Percentiles rank a stretch among this genome's conserved stretches.
Conservation (phyloP, 2,329 filamentous ascomycete species). For the Sporothrix protearum region DNA sequence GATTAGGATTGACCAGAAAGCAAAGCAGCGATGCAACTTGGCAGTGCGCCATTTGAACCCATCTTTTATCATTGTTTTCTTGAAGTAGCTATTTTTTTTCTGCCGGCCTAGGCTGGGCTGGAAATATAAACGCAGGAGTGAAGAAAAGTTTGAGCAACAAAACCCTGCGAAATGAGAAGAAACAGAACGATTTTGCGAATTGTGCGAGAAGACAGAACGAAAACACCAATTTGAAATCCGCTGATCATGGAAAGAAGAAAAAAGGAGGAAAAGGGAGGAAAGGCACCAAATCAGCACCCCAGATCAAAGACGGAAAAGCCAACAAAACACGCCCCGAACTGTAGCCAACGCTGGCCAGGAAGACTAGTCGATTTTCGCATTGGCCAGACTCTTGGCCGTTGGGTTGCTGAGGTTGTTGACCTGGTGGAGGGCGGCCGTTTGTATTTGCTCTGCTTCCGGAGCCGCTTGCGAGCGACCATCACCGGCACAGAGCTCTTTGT, state of each 20-base stretch:
- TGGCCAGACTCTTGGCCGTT: slow-evolving; percentile 61
- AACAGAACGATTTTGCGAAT: neutral
- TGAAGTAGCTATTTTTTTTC: neutral
- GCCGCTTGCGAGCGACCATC: slow-evolving; percentile 91
- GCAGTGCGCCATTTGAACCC: neutral
- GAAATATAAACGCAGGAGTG: neutral
- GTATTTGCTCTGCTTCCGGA: slow-evolving; percentile 82
- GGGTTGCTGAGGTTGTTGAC: slow-evolving; percentile 79
- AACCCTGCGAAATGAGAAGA: neutral
- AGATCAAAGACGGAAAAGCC: neutral
- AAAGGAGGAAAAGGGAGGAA: neutral
- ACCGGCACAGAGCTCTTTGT: slow-evolving; percentile 95
- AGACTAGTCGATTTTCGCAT: slow-evolving; percentile 69
- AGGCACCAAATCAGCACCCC: neutral
- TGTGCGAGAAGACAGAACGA: neutral
- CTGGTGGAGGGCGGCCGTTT: slow-evolving; percentile 67
- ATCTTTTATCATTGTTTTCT: neutral
- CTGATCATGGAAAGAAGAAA: neutral
- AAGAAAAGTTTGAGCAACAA: neutral
- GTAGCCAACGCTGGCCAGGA: neutral
- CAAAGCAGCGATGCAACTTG: neutral
- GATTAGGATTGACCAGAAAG: neutral
- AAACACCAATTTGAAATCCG: neutral
- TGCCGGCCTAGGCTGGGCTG: neutral
- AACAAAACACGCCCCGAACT: neutral